Percentiles rank a stretch among this genome's conserved stretches.
Conservation (phyloP, 805 yeast species). For the Yamadazyma ubonensis region DNA sequence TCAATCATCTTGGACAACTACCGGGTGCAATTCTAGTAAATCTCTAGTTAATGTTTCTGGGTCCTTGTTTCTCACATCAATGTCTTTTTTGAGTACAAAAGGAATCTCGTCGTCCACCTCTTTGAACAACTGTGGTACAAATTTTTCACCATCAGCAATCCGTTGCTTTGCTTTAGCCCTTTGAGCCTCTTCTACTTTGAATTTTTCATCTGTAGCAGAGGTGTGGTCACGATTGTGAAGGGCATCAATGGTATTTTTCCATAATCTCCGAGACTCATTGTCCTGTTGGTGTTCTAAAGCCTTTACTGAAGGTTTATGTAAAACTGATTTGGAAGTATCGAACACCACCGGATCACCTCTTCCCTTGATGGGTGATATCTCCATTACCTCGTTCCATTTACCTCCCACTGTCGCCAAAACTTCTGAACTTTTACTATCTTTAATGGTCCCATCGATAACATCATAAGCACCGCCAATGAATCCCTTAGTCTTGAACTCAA, state of each 20-base stretch:
- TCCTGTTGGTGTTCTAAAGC: constrained; percentile 78
- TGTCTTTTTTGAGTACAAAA: constrained; percentile 6
- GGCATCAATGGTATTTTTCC: constrained; percentile 82
- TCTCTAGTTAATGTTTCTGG: constrained; percentile 12
- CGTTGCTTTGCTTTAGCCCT: constrained; percentile 71
- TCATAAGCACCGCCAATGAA: constrained; percentile 91
- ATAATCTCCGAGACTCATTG: constrained; percentile 76
- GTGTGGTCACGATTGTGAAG: constrained; percentile 76
- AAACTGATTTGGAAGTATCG: constrained; percentile 51
- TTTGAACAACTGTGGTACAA: constrained; percentile 76
- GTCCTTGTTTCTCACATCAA: constrained; percentile 9
- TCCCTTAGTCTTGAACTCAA: constrained; percentile 94
- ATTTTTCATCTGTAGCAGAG: constrained; percentile 85
- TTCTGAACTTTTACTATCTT: constrained; percentile 43
- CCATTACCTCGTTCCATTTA: constrained; percentile 89
- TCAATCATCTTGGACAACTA: constrained; percentile 49
- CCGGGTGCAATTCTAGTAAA: constrained; percentile 6
- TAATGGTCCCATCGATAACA: constrained; percentile 75
- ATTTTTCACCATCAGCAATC: constrained; percentile 73
- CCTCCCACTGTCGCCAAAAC: constrained; percentile 70
- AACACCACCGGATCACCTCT: constrained; percentile 43
- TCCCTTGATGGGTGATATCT: constrained; percentile 52
- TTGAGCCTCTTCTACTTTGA: constrained; percentile 83
- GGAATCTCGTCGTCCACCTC: constrained; percentile 18
- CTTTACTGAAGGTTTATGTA: constrained; percentile 67